A percentile compares a stretch with the other conserved stretches of the same genome.
Conservation (phyloP, 805 yeast species). For the Wickerhamomyces strasburgensis region DNA sequence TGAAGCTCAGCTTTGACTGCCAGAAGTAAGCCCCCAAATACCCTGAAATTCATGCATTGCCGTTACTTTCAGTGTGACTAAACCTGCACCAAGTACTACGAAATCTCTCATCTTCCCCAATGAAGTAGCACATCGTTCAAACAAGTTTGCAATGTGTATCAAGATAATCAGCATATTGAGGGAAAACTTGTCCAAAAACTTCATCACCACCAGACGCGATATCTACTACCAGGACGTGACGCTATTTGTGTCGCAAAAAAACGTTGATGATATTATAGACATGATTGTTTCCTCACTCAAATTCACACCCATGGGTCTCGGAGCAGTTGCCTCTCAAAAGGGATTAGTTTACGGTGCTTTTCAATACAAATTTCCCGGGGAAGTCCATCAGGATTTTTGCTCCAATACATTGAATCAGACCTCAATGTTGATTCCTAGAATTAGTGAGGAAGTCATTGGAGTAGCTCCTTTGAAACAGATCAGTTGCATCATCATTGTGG, state of each 20-base stretch:
- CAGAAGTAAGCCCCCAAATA: no score
- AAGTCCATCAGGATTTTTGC: slow-evolving; percentile 6
- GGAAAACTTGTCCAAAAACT: slow-evolving; percentile 13
- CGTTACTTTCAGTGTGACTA: no score
- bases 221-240: slow-evolving; percentile 58
- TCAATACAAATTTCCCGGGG: neutral
- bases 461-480: slow-evolving; percentile 2
- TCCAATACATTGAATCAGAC: slow-evolving; percentile 3
- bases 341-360: slow-evolving; percentile 47
- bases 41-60: no score
- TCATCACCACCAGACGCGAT: slow-evolving; percentile 43
- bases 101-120: no score
- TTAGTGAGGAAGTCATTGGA: slow-evolving; percentile 21
- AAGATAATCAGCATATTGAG: slow-evolving; percentile 13
- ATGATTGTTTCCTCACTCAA: slow-evolving; percentile 35
- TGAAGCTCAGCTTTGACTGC: no score
- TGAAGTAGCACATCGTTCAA: slow-evolving; percentile 3
- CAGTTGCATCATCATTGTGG: slow-evolving; percentile 38
- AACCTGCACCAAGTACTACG: no score
- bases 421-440: slow-evolving; percentile 37
- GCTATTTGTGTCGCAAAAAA: slow-evolving; percentile 41
- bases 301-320: slow-evolving; percentile 35
- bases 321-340: slow-evolving; percentile 56
- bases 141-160: slow-evolving; percentile 10
- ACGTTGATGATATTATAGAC: slow-evolving; percentile 37